These are phyloP conservation scores for Eleusine indica DNA, from an alignment of 176 grass and related monocot genomes.

Conservation along the genomic window DNA sequence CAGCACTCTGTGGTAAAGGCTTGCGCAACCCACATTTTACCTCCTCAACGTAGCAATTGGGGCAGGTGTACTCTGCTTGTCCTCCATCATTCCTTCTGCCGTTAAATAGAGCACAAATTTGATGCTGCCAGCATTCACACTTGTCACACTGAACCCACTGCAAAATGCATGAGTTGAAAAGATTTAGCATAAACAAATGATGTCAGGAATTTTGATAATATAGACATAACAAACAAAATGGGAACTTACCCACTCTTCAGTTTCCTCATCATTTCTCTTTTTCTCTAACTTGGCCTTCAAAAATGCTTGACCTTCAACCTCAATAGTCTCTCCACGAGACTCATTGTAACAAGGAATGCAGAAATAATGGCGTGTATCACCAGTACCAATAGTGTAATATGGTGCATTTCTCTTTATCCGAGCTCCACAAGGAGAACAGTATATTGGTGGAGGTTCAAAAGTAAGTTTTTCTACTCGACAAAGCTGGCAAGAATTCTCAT, in stretches of 20 bases:
- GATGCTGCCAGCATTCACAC: slow-evolving; percentile 99
- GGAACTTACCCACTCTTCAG: slow-evolving; percentile 92
- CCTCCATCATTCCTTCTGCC: slow-evolving; percentile 95
- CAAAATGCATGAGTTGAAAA: slow-evolving; percentile 49
- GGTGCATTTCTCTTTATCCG: slow-evolving; percentile 97
- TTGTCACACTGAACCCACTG: slow-evolving; percentile 99
- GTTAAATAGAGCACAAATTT: slow-evolving; percentile 98
- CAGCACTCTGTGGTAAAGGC: slow-evolving; percentile 94
- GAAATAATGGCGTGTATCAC: slow-evolving; percentile 87
- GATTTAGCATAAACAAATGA: slow-evolving; percentile 33
- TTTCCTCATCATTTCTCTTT: slow-evolving; percentile 98
- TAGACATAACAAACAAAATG: slow-evolving; percentile 32
- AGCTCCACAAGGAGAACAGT: slow-evolving; percentile 92
- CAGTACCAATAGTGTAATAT: slow-evolving; percentile 85
- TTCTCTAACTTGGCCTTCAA: slow-evolving; percentile 83
- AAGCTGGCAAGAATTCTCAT: slow-evolving; percentile 98
- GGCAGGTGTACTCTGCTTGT: slow-evolving; percentile 97
- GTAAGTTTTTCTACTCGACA: slow-evolving; percentile 98
- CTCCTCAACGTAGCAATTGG: slow-evolving; percentile 88
- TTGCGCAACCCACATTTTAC: slow-evolving; percentile 79
- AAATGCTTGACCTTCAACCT: slow-evolving; percentile 72
- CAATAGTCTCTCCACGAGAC: slow-evolving; percentile 81
- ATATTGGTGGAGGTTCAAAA: slow-evolving; percentile 98
- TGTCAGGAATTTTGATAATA: slow-evolving; percentile 30
- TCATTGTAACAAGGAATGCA: slow-evolving; percentile 96